phyloP scores from a whole-genome alignment of 2,329 filamentous ascomycete species.

The Paradendryphiella salina region DNA sequence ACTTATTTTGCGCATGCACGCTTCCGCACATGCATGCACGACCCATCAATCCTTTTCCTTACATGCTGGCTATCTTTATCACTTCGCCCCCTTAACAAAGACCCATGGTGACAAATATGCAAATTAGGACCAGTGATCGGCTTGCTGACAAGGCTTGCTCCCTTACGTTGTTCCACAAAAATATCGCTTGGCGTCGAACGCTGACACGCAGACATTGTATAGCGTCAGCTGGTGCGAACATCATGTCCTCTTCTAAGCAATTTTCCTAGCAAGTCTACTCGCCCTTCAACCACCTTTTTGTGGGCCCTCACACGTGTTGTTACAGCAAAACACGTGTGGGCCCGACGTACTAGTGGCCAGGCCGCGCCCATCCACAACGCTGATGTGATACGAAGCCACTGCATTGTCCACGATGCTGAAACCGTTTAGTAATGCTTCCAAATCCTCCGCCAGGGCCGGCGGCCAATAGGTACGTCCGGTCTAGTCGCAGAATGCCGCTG shows the following conservation, averaged over 20 bases:
- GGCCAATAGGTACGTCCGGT: background rate
- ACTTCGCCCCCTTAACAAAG: no score
- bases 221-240: background rate
- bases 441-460: background rate
- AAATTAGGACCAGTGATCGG: no score
- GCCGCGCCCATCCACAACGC: background rate
- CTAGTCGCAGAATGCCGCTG: background rate
- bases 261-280: slow-evolving; percentile 1
- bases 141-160: no score
- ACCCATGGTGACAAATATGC: no score
- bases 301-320: background rate
- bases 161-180: no score
- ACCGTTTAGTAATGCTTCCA: background rate
- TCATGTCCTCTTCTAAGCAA: background rate
- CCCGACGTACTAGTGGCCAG: background rate
- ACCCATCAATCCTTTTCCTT: no score
- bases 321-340: background rate
- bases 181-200: no score
- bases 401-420: background rate
- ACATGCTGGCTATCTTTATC: no score
- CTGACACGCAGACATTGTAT: no score
- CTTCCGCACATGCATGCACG: no score
- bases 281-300: background rate
- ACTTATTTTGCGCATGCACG: no score
- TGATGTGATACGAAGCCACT: background rate